These are phyloP conservation scores for Solanum corneliomulleri DNA, from an alignment of 257 asterid species.

Conservation along the genomic window DNA sequence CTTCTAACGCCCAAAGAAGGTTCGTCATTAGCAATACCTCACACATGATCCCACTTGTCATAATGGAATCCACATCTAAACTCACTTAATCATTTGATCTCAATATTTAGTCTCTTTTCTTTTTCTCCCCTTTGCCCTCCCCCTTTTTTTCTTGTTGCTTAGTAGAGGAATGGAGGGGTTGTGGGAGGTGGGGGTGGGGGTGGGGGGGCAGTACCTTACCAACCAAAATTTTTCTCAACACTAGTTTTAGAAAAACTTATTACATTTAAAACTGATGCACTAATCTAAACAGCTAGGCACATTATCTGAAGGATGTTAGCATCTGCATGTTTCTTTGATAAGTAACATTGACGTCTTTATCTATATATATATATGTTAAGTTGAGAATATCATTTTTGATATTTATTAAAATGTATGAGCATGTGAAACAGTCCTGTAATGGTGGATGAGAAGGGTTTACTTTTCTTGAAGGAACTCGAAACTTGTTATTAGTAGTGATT, in stretches of 20 bases:
- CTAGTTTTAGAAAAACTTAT: background rate
- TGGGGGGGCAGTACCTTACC: background rate
- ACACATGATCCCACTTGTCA: background rate
- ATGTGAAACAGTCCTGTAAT: background rate
- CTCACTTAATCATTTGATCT: background rate
- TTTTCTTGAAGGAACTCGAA: background rate
- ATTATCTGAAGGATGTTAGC: background rate
- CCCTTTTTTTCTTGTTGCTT: background rate
- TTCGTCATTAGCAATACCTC: background rate
- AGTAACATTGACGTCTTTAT: background rate
- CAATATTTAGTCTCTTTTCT: background rate
- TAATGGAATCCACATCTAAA: background rate
- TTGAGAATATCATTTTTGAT: background rate
- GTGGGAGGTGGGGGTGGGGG: no score
- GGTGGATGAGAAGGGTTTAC: background rate
- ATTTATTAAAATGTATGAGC: background rate
- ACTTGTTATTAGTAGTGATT: background rate
- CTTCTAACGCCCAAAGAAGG: background rate
- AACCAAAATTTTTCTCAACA: background rate
- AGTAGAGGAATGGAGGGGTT: background rate
- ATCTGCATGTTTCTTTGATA: background rate
- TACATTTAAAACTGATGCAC: background rate
- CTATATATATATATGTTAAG: background rate
- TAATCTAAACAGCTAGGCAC: background rate
- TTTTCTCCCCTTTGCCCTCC: background rate